These are phyloP conservation scores for Aspergillus kassunensis DNA, from an alignment of 495 filamentous ascomycete genomes.

Conservation along the genomic window DNA sequence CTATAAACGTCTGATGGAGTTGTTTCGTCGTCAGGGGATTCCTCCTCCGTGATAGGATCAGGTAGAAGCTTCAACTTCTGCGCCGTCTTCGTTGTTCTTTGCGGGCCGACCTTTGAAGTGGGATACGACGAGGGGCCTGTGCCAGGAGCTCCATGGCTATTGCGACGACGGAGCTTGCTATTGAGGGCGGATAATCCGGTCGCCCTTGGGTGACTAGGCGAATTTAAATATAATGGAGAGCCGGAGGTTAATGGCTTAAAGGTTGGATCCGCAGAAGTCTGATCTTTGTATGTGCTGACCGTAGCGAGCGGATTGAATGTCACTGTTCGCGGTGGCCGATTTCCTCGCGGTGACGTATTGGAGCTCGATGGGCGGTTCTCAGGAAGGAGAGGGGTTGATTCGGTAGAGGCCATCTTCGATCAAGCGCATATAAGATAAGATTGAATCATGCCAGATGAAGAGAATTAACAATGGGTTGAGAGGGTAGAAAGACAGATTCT, in stretches of 20 bases:
- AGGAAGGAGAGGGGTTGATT: conserved; percentile 47
- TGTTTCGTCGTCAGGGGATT: conserved; percentile 66
- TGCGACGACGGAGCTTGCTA: conserved; percentile 78
- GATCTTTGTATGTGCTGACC: conserved; percentile 51
- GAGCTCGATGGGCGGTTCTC: conserved; percentile 30
- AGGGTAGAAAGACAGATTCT: background rate
- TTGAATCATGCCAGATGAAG: conserved; percentile 4
- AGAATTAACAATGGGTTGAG: background rate
- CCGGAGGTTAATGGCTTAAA: conserved; percentile 39
- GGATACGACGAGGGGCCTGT: conserved; percentile 38
- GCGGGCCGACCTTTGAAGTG: conserved; percentile 82
- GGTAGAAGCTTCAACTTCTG: conserved; percentile 95
- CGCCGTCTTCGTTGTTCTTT: conserved; percentile 88
- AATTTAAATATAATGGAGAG: conserved; percentile 34
- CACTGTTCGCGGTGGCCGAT: conserved; percentile 53
- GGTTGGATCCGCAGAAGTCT: conserved; percentile 41
- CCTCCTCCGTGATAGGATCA: conserved; percentile 72
- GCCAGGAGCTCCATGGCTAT: conserved; percentile 71
- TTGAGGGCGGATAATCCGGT: conserved; percentile 73
- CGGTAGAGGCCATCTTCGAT: conserved; percentile 37
- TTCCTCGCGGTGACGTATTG: conserved; percentile 40
- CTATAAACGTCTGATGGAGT: conserved; percentile 94
- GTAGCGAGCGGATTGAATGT: conserved; percentile 67
- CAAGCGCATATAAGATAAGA: background rate
- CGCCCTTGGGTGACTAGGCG: conserved; percentile 27